A percentile compares a stretch with the other conserved stretches of the same genome.
Conservation (phyloP, 306 rosid species). For the Cucurbita pepo region DNA sequence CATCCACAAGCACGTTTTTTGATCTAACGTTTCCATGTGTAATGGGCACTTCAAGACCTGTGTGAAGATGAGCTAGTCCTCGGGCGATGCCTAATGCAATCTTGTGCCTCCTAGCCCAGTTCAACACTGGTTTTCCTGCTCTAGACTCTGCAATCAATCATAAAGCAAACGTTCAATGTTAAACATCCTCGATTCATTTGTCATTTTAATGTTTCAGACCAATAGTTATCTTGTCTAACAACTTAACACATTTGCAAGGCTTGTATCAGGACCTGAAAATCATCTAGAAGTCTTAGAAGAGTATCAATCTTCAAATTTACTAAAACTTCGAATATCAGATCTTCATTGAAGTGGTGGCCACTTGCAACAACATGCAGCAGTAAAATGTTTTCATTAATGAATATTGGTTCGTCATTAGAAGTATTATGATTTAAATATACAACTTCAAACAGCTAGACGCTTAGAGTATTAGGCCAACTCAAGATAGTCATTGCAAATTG, state of each 20-base stretch:
- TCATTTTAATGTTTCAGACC: neutral
- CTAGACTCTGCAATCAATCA: slow-evolving; percentile 44
- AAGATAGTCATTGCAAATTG: neutral
- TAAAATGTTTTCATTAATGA: neutral
- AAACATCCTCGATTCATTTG: neutral
- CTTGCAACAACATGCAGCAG: neutral
- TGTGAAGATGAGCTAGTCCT: slow-evolving; percentile 83
- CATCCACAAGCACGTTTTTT: slow-evolving; percentile 78
- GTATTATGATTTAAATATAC: too few species aligned
- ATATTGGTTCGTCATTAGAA: too few species aligned
- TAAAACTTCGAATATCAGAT: neutral
- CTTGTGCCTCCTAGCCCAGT: slow-evolving; percentile 93
- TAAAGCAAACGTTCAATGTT: neutral
- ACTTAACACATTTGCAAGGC: neutral
- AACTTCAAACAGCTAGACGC: too few species aligned
- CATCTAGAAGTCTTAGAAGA: neutral
- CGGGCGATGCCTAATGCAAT: slow-evolving; percentile 78
- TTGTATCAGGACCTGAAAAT: neutral
- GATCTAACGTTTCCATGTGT: slow-evolving; percentile 84
- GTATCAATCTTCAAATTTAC: neutral
- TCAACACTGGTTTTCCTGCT: slow-evolving; percentile 78
- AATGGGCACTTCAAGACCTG: slow-evolving; percentile 67
- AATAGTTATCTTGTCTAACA: neutral
- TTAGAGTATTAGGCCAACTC: neutral
- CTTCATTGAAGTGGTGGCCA: neutral